Evolutionary conservation across 768 basidiomycete species (phyloP).

Genomic region (Agaricus blazei): DNA sequence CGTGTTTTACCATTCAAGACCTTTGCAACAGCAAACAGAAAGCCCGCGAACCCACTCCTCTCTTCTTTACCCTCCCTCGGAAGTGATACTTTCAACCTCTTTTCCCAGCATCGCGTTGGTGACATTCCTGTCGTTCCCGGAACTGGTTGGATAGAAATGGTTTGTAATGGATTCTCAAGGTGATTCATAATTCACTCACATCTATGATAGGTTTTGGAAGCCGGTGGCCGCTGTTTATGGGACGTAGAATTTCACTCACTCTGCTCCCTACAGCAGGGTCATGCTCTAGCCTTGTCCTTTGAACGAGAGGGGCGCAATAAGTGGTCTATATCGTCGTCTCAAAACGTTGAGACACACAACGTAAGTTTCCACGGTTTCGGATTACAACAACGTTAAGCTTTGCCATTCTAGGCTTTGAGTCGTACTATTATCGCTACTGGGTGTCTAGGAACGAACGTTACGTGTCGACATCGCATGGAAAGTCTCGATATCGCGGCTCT

Average conservation of each 20-base stretch:
- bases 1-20: neutral
- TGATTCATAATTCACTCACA: neutral
- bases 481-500: neutral
- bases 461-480: neutral
- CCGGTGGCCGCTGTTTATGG: neutral
- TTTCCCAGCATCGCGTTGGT: constrained; percentile 3
- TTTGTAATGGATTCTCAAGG: neutral
- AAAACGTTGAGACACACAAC: neutral
- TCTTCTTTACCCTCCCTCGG: neutral
- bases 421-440: neutral
- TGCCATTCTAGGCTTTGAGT: neutral
- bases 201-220: neutral
- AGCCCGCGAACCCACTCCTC: neutral
- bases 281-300: neutral
- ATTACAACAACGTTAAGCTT: neutral
- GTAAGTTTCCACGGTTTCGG: neutral
- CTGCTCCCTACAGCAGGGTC: neutral
- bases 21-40: neutral
- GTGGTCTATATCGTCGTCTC: neutral
- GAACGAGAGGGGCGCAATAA: neutral
- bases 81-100: neutral
- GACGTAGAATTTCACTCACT: neutral
- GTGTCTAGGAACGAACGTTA: neutral
- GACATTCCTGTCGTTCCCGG: neutral
- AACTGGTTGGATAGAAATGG: neutral